Percentiles rank a stretch among this genome's conserved stretches.
Evolutionary conservation across 2,329 filamentous ascomycete species (phyloP).

Genomic region (Beauveria asiatica): DNA sequence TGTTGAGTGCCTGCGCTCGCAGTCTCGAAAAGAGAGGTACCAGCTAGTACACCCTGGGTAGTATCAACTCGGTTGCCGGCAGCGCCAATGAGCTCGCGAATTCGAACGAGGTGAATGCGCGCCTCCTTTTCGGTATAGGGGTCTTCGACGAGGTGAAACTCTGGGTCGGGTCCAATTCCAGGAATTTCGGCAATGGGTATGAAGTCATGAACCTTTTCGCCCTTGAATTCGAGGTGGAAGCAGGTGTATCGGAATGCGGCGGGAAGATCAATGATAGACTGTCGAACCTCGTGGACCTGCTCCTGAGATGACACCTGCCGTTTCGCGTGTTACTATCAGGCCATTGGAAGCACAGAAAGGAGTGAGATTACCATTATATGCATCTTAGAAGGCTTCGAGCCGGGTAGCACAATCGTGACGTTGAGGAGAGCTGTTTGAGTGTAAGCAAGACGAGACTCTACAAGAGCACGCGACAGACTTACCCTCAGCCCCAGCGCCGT

Average conservation of each 20-base stretch:
- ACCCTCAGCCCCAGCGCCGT: slow-evolving; percentile 27
- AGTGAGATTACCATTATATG: slow-evolving; percentile 63
- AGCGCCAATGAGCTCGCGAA: slow-evolving; percentile 88
- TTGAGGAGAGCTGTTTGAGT: slow-evolving; percentile 41
- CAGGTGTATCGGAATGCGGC: slow-evolving; percentile 95
- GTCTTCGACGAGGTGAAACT: slow-evolving; percentile 78
- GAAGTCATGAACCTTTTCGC: slow-evolving; percentile 89
- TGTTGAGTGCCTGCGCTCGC: slow-evolving; percentile 47
- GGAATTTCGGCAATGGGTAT: slow-evolving; percentile 84
- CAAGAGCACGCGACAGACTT: slow-evolving; percentile 11
- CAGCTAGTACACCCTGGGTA: slow-evolving; percentile 76
- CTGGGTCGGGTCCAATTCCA: slow-evolving; percentile 66
- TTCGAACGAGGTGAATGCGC: slow-evolving; percentile 83
- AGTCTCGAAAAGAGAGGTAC: slow-evolving; percentile 77
- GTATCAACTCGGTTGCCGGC: slow-evolving; percentile 81
- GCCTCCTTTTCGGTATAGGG: slow-evolving; percentile 98
- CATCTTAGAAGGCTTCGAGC: slow-evolving; percentile 63
- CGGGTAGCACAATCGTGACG: slow-evolving; percentile 72
- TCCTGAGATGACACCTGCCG: slow-evolving; percentile 79
- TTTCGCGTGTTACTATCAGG: background rate
- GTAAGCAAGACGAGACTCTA: slow-evolving; percentile 15
- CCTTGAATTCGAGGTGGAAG: slow-evolving; percentile 92
- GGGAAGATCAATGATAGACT: slow-evolving; percentile 90
- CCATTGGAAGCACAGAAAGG: slow-evolving; percentile 13
- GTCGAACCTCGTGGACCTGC: slow-evolving; percentile 93